Evolutionary conservation across 1,139 yeast species (phyloP), one percentile per base, ranked within the genome.

Genomic region (Pichia sp.): DNA sequence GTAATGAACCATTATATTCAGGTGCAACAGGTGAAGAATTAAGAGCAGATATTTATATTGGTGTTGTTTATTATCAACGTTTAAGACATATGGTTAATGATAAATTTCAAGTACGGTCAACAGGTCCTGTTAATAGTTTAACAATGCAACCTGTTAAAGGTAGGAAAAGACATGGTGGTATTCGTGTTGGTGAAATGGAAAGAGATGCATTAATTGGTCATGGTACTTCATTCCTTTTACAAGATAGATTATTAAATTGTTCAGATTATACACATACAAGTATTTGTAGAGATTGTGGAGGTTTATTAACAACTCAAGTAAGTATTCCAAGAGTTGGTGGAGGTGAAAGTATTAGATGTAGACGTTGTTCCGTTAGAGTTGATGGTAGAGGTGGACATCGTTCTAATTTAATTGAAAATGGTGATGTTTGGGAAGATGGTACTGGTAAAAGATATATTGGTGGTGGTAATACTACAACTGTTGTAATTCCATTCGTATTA

Each of bases 131-230:
- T 34, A 90, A 90, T 67, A 80, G 95, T 32, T 76, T 92, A 61
- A 94, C 98, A 20, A 90, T 92, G 97, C 99, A 92, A 73, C 99
- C 99, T 39, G 98, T 92, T 49, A 92, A 94, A 72, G 99, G 99
- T 61, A 84, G 99, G 71, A 94, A 92, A 81, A 82, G 98, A 70
- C 82, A 85, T 55, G 99, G 99, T 69, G 99, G 99, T 83, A 92
- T 92, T 58, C 95, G 99, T 76, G 95, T 92, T 35, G 98, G 98
- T 65, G 98, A 92, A 68, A 92, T 92, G 99, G 99, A 92, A 71
- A 86, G 98, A 71, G 99, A 92, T 74, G 98, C 98, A 3, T 73
- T 92, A 59, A 89, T 92, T 64, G 99, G 98, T 51, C 98, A 94
- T 63, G 99, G 98, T 69, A 84, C 98, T n/a, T 89, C 98, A 1